Evolutionary conservation across 202 grass and related monocot genomes (phyloP).

Genomic region (Panicum hallii): DNA sequence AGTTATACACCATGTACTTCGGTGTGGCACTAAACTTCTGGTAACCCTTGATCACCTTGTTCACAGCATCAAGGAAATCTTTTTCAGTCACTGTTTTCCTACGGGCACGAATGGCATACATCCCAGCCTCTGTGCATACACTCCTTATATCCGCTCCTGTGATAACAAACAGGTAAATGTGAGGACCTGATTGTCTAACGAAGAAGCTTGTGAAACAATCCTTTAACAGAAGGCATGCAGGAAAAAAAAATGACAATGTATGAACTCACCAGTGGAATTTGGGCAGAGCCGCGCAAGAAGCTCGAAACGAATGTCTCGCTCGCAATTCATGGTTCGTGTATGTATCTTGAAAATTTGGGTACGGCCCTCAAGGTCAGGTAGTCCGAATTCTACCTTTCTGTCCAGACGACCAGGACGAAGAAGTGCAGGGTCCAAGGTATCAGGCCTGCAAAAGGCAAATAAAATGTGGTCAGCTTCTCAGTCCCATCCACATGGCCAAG

Average conservation of each 20-base stretch:
- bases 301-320: slow-evolving; percentile 88
- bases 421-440: slow-evolving; percentile 86
- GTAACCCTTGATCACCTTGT: slow-evolving; percentile 94
- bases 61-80: slow-evolving; percentile 87
- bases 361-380: slow-evolving; percentile 84
- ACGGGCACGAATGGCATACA: slow-evolving; percentile 86
- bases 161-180: slow-evolving; percentile 3
- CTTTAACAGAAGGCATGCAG: neutral
- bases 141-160: slow-evolving; percentile 90
- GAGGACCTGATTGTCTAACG: neutral
- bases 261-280: slow-evolving; percentile 80
- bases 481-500: neutral
- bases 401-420: slow-evolving; percentile 88
- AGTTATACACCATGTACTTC: slow-evolving; percentile 98
- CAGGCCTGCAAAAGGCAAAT: slow-evolving; percentile 54
- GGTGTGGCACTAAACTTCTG: slow-evolving; percentile 96
- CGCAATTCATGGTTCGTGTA: slow-evolving; percentile 88
- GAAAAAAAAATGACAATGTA: neutral
- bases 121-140: slow-evolving; percentile 91
- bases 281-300: slow-evolving; percentile 91
- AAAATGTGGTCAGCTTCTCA: neutral
- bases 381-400: slow-evolving; percentile 86
- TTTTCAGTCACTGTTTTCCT: slow-evolving; percentile 96
- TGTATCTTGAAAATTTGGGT: slow-evolving; percentile 98
- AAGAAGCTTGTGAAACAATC: slow-evolving; percentile 2